Evolutionary conservation across 306 rosid genomes (phyloP).

Genomic region (Medicago arabica): DNA sequence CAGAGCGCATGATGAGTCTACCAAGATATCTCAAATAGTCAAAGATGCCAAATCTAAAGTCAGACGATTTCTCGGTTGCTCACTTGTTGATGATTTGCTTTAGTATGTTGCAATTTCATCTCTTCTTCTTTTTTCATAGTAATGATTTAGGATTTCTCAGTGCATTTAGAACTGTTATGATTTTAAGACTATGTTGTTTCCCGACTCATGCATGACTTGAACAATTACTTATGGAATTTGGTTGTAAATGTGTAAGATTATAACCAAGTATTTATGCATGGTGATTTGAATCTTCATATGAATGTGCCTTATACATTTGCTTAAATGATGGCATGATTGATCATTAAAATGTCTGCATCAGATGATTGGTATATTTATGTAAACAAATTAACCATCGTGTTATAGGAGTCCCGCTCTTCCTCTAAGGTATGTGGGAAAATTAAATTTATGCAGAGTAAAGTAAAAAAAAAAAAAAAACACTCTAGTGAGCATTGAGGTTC

Average conservation of each 20-base stretch:
- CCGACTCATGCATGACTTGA: neutral
- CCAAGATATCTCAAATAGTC: neutral
- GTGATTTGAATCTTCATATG: neutral
- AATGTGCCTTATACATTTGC: neutral
- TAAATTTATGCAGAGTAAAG: neutral
- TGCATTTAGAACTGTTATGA: neutral
- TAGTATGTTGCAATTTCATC: conserved; percentile 3
- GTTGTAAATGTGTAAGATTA: neutral
- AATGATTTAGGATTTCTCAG: neutral
- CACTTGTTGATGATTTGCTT: conserved; percentile 23
- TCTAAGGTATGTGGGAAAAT: neutral
- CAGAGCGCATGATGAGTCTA: conserved; percentile 1
- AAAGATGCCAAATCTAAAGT: neutral
- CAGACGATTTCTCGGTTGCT: neutral
- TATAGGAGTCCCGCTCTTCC: neutral
- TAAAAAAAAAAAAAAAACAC: no score
- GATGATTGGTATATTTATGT: neutral
- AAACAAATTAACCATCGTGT: neutral
- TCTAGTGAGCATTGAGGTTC: no score
- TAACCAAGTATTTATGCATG: neutral
- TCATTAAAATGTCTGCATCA: neutral
- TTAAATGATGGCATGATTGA: neutral
- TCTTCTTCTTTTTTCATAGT: neutral
- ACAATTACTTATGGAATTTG: neutral
- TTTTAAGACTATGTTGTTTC: neutral